A percentile compares a stretch with the other conserved stretches of the same genome.
phyloP scores from a whole-genome alignment of 441 rosid species.

The Jatropha podagrica region DNA sequence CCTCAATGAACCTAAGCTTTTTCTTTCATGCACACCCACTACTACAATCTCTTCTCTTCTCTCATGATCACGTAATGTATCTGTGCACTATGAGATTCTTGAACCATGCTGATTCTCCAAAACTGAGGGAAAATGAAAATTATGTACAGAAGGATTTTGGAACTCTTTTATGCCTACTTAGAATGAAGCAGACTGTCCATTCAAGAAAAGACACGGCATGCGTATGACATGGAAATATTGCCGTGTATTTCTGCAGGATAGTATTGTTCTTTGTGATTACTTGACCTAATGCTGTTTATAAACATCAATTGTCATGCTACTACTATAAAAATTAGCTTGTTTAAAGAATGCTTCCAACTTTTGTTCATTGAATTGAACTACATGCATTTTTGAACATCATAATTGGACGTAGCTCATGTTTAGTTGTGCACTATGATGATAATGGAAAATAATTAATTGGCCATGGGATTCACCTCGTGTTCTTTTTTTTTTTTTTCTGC shows the following conservation, averaged over 20 bases:
- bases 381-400: neutral
- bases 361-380: neutral
- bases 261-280: neutral
- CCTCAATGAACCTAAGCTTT: neutral
- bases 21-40: neutral
- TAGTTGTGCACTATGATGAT: neutral
- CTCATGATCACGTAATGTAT: neutral
- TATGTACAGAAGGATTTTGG: neutral
- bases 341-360: neutral
- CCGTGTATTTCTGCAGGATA: neutral
- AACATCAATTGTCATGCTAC: neutral
- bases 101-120: neutral
- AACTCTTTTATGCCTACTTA: neutral
- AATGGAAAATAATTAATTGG: constrained; percentile 8
- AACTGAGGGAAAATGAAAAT: neutral
- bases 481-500: neutral
- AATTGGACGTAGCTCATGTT: neutral
- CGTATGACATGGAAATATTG: neutral
- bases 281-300: neutral
- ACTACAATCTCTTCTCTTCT: neutral
- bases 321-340: neutral
- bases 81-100: neutral
- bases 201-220: neutral
- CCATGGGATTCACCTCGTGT: neutral
- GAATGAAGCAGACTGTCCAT: neutral